Percentiles rank a stretch among this genome's conserved stretches.
Evolutionary conservation across 768 basidiomycete genomes (phyloP).

Genomic region (Termitomyces heimii): DNA sequence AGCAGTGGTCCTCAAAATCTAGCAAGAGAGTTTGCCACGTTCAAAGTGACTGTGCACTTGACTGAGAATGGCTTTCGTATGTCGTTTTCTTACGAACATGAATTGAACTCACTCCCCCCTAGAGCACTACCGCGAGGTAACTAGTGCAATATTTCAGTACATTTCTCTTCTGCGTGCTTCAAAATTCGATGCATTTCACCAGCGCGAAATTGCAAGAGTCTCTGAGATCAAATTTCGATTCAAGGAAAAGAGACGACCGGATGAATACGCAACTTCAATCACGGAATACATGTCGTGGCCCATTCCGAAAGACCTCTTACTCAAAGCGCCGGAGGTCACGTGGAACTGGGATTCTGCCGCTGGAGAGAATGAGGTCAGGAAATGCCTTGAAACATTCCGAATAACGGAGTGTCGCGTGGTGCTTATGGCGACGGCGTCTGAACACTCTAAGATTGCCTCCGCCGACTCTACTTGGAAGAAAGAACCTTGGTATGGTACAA

Average conservation of each 20-base stretch:
- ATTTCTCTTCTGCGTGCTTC: conserved; percentile 62
- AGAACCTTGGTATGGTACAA: conserved; percentile 92
- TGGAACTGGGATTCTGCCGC: conserved; percentile 65
- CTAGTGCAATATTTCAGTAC: conserved; percentile 74
- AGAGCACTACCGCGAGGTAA: conserved; percentile 75
- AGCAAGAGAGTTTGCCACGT: conserved; percentile 82
- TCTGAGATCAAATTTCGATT: conserved; percentile 78
- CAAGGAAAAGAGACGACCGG: conserved; percentile 76
- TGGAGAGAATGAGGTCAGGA: conserved; percentile 47
- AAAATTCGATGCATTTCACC: conserved; percentile 56
- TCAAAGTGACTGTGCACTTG: conserved; percentile 76
- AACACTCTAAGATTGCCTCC: conserved; percentile 44
- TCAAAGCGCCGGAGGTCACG: conserved; percentile 65
- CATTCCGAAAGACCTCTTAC: conserved; percentile 67
- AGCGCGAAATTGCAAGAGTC: conserved; percentile 70
- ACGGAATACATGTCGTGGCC: conserved; percentile 76
- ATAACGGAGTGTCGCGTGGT: conserved; percentile 61
- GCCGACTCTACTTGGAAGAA: conserved; percentile 50
- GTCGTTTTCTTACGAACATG: conserved; percentile 21
- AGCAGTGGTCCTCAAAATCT: conserved; percentile 64
- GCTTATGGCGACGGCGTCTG: conserved; percentile 74
- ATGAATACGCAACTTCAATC: conserved; percentile 73
- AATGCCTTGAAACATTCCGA: conserved; percentile 54
- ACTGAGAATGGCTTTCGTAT: conserved; percentile 84
- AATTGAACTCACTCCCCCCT: background rate